Evolutionary conservation across 2,329 filamentous ascomycete genomes (phyloP).

Genomic region (Chrysoporthe puriensis): DNA sequence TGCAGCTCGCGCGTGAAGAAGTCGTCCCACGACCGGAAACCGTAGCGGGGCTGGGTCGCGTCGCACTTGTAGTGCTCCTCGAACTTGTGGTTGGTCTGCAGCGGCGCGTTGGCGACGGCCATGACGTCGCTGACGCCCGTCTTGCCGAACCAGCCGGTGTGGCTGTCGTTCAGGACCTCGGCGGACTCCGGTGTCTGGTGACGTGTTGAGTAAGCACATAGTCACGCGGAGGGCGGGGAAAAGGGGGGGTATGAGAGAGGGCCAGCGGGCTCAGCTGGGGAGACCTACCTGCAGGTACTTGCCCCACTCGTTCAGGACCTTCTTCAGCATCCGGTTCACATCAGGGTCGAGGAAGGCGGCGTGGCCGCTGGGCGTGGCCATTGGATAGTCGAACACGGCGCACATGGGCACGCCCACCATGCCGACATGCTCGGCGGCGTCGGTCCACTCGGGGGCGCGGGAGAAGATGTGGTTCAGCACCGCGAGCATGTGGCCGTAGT

Average conservation of each 20-base stretch:
- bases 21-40: conserved; percentile 69
- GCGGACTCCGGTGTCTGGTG: conserved; percentile 57
- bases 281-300: conserved; percentile 50
- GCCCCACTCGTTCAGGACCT: conserved; percentile 61
- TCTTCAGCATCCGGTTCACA: conserved; percentile 57
- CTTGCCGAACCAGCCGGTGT: conserved; percentile 59
- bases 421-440: conserved; percentile 53
- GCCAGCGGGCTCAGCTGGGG: too few species aligned
- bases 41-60: conserved; percentile 54
- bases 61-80: conserved; percentile 66
- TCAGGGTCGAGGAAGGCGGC: conserved; percentile 60
- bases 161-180: conserved; percentile 48
- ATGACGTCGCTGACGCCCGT: conserved; percentile 52
- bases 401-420: conserved; percentile 59
- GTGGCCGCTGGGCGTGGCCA: conserved; percentile 57
- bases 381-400: conserved; percentile 59
- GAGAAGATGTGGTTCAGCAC: conserved; percentile 65
- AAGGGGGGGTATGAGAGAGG: conserved; percentile 4
- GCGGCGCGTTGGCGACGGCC: conserved; percentile 53
- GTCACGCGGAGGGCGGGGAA: background rate
- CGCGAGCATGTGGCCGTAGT: conserved; percentile 68
- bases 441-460: conserved; percentile 56
- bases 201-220: too few species aligned
- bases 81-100: conserved; percentile 50
- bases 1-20: conserved; percentile 68